Evolutionary conservation across 148 eudicot species (phyloP).

Genomic region (Bassia scoparia): DNA sequence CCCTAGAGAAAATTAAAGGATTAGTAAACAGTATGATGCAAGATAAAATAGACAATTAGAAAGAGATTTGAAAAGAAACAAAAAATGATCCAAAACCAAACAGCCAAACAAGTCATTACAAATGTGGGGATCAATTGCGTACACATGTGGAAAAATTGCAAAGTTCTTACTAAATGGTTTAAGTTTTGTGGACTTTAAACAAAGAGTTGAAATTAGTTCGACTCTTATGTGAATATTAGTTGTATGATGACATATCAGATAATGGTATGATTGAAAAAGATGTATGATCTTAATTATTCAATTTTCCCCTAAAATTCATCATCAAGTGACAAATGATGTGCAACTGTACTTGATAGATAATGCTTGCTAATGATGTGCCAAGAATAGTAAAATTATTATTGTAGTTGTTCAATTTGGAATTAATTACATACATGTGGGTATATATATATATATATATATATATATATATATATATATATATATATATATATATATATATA

Average conservation of each 20-base stretch:
- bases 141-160: background rate
- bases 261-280: background rate
- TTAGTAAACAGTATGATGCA: constrained; percentile 19
- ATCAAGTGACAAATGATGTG: constrained; percentile 10
- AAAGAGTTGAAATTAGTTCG: constrained; percentile 16
- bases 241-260: constrained; percentile 1
- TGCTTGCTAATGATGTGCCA: background rate
- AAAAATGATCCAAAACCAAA: constrained; percentile 10
- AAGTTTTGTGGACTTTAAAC: background rate
- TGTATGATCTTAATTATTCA: constrained; percentile 1
- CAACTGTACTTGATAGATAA: background rate
- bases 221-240: constrained; percentile 8
- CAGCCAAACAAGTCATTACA: constrained; percentile 11
- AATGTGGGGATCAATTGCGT: background rate
- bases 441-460: too few species aligned
- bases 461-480: too few species aligned
- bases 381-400: background rate
- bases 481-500: too few species aligned
- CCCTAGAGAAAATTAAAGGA: too few species aligned
- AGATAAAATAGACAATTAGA: constrained; percentile 15
- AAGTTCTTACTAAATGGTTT: background rate
- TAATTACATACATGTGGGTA: too few species aligned
- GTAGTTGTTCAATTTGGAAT: too few species aligned
- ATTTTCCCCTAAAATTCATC: background rate
- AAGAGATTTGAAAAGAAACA: constrained; percentile 6